Evolutionary conservation across 116 monocot species (phyloP).

Genomic region (Posidonia oceanica): DNA sequence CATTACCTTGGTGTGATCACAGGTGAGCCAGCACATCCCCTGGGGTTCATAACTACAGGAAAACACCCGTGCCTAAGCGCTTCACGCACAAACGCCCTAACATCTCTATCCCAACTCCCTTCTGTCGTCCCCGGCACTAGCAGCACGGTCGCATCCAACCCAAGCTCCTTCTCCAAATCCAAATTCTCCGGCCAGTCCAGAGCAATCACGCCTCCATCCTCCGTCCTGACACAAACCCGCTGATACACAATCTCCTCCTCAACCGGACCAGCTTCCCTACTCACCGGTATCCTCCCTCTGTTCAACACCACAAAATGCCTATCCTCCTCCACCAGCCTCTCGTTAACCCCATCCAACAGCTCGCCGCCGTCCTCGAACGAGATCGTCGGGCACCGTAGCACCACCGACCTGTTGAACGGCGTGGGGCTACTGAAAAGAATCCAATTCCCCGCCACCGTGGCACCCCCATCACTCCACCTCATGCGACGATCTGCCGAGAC

Average conservation of each 20-base stretch:
- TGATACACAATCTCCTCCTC: conserved; percentile 41
- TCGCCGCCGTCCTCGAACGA: conserved; percentile 44
- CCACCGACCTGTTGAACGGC: conserved; percentile 74
- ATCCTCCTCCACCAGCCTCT: conserved; percentile 38
- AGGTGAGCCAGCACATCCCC: conserved; percentile 86
- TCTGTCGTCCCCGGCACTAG: conserved; percentile 62
- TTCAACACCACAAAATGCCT: conserved; percentile 41
- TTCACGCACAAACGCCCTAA: conserved; percentile 47
- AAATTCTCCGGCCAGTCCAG: conserved; percentile 93
- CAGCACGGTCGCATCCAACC: conserved; percentile 68
- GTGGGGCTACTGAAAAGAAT: conserved; percentile 69
- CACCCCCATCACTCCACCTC: not conserved
- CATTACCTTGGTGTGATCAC: conserved; percentile 67
- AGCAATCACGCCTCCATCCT: conserved; percentile 85
- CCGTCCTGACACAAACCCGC: conserved; percentile 57
- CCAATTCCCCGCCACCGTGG: conserved; percentile 35
- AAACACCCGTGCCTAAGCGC: conserved; percentile 54
- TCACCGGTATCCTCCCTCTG: conserved; percentile 29
- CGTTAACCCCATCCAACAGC: conserved; percentile 31
- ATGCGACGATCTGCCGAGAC: not conserved
- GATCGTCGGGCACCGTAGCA: conserved; percentile 77
- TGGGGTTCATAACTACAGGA: conserved; percentile 89
- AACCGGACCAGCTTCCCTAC: not conserved
- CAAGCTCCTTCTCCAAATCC: conserved; percentile 59
- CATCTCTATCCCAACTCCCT: conserved; percentile 59